Evolutionary conservation across 2,329 filamentous ascomycete species (phyloP).

Genomic region (Colletotrichum sp.): DNA sequence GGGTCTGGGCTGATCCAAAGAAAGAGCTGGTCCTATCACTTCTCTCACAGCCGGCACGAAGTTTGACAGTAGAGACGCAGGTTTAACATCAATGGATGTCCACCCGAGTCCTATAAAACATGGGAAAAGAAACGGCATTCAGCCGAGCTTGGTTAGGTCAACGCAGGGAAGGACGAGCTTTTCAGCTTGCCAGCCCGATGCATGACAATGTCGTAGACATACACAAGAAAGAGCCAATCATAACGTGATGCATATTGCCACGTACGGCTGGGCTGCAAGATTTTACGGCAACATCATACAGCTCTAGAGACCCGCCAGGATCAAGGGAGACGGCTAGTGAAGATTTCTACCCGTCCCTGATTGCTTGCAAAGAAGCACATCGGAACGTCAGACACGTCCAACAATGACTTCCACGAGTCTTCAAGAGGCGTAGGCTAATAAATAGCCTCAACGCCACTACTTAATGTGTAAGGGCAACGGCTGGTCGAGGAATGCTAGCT

Average conservation of each 20-base stretch:
- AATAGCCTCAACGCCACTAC: neutral
- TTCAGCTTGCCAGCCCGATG: neutral
- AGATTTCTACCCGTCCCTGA: neutral
- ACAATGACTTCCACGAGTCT: neutral
- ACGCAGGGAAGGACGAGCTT: neutral
- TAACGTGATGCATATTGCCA: neutral
- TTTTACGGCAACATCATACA: neutral
- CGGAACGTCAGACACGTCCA: neutral
- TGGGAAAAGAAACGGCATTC: constrained; percentile 10
- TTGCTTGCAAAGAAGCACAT: neutral
- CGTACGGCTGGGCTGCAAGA: neutral
- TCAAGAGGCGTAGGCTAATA: neutral
- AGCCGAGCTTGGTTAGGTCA: neutral
- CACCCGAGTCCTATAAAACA: neutral
- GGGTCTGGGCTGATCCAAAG: neutral
- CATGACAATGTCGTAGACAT: constrained; percentile 15
- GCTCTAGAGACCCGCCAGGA: constrained; percentile 3
- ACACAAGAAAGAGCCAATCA: neutral
- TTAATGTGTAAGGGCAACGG: neutral
- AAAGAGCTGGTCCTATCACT: neutral
- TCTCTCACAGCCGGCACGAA: neutral
- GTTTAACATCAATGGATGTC: neutral
- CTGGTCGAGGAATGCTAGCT: neutral
- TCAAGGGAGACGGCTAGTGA: neutral
- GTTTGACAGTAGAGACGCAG: neutral